Conservation (phyloP, 2,329 filamentous ascomycete genomes). For the Diaporthe sp. region DNA sequence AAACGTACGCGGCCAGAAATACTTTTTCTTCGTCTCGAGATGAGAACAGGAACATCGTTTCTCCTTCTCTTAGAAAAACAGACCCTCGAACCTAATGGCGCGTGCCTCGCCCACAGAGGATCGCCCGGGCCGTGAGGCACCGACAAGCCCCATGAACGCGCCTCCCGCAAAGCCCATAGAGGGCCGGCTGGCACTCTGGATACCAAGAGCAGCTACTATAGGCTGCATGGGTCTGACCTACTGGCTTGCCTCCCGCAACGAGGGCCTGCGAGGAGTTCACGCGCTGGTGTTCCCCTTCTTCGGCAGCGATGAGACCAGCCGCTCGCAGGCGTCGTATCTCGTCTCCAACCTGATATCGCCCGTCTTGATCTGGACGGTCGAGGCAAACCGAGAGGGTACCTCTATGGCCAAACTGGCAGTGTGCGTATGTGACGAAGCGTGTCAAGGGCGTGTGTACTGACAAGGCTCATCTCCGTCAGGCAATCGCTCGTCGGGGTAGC, state of each 20-base stretch:
- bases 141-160: background rate
- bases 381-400: conserved; percentile 7
- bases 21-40: background rate
- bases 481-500: background rate
- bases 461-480: background rate
- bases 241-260: conserved; percentile 5
- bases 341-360: conserved; percentile 34
- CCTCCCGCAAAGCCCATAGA: background rate
- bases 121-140: background rate
- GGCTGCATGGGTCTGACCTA: conserved; percentile 7
- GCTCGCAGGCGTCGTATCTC: conserved; percentile 2
- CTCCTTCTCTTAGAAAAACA: too few species aligned
- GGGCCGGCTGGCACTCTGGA: background rate
- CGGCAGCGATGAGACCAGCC: background rate
- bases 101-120: background rate
- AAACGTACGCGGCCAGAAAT: background rate
- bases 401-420: background rate
- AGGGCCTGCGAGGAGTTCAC: background rate
- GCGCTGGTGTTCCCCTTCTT: conserved; percentile 35
- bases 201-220: conserved; percentile 21
- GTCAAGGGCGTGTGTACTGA: background rate
- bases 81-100: background rate
- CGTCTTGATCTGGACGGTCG: conserved; percentile 38
- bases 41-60: too few species aligned
- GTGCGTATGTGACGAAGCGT: background rate